phyloP scores from a whole-genome alignment of 106 monocot genomes.

The Platanthera zijinensis region DNA sequence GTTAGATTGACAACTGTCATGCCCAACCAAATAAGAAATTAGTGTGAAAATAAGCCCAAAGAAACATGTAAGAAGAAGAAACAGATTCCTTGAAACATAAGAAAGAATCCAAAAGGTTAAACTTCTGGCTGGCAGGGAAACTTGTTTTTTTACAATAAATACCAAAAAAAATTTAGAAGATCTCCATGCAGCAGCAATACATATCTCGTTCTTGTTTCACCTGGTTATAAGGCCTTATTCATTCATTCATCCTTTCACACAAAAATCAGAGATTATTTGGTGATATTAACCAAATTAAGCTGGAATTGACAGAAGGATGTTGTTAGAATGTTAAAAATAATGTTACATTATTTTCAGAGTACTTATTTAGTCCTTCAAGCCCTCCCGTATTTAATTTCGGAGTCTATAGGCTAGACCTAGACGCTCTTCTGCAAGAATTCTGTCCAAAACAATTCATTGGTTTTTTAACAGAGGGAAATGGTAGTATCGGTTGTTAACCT shows the following conservation, averaged over 20 bases:
- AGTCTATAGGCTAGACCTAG: neutral
- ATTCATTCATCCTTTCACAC: neutral
- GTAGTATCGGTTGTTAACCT: neutral
- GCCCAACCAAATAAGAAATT: neutral
- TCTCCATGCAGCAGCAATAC: neutral
- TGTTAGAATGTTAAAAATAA: neutral
- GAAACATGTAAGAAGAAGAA: neutral
- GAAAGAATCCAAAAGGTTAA: neutral
- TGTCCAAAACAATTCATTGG: too few species aligned
- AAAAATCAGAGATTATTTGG: neutral
- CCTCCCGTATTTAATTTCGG: neutral
- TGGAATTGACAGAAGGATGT: neutral
- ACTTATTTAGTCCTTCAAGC: neutral
- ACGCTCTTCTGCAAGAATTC: neutral
- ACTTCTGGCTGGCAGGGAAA: neutral
- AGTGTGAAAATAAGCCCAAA: neutral
- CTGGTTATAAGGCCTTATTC: neutral
- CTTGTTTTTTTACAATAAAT: neutral
- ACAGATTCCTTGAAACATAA: neutral
- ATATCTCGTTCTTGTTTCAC: neutral
- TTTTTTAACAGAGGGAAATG: too few species aligned
- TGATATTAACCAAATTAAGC: neutral
- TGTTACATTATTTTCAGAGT: neutral
- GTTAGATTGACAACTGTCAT: conserved; percentile 90
- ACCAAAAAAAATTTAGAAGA: neutral